Conservation (phyloP, 2,329 filamentous ascomycete genomes). For the Torrubiella hemipterigena region DNA sequence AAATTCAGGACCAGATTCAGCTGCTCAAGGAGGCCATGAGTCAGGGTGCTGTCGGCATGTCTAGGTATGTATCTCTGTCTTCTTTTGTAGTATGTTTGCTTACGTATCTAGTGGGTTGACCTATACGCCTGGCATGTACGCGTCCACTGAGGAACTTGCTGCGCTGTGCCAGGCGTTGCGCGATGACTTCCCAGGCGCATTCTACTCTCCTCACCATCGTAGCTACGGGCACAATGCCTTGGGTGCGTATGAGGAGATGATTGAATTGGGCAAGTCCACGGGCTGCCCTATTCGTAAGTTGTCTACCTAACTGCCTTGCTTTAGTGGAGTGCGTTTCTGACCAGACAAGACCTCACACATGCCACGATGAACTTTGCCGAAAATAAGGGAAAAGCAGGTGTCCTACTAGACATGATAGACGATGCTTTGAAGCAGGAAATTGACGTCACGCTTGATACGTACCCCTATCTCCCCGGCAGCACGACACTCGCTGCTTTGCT, state of each 20-base stretch:
- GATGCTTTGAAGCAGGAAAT: constrained; percentile 8
- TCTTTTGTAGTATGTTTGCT: not conserved
- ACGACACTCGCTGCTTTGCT: constrained; percentile 12
- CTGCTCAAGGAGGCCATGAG: constrained; percentile 10
- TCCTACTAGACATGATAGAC: constrained; percentile 11
- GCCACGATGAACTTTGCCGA: constrained; percentile 13
- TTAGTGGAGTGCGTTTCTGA: constrained; percentile 2
- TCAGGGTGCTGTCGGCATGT: constrained; percentile 13
- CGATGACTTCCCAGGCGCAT: constrained; percentile 11
- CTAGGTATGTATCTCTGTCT: constrained; percentile 7
- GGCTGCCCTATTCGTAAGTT: constrained; percentile 13
- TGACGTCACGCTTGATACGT: constrained; percentile 13
- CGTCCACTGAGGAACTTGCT: constrained; percentile 12
- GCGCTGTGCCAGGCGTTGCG: constrained; percentile 11
- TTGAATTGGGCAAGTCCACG: constrained; percentile 11
- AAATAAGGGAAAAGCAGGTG: constrained; percentile 12
- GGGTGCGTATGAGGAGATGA: constrained; percentile 13
- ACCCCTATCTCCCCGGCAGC: constrained; percentile 13
- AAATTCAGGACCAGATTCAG: constrained; percentile 11
- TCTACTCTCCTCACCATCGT: constrained; percentile 14
- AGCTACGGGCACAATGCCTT: constrained; percentile 12
- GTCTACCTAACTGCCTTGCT: no score
- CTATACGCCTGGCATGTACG: constrained; percentile 14
- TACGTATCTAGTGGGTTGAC: constrained; percentile 9
- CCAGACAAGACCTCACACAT: constrained; percentile 10